Evolutionary conservation across 441 rosid species (phyloP), one percentile per base, ranked within the genome.

Genomic region (Populus hybrid): DNA sequence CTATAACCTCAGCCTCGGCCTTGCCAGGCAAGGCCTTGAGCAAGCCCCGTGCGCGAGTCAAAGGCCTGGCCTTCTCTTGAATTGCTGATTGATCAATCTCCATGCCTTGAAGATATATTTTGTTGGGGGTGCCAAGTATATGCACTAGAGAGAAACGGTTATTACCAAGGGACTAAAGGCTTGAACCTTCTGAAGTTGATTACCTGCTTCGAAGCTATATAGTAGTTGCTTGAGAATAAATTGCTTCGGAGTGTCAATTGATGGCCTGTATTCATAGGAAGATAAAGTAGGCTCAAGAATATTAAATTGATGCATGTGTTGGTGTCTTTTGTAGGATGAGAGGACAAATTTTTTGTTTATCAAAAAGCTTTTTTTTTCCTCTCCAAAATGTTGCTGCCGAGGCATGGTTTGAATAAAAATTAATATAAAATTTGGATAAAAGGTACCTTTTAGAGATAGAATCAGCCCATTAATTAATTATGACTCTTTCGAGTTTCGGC

Each of bases 241-340:
- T 45, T 79, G 56, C 21, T 42, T 45, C 64, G 80, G 53, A 77
- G 18, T 69, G 53, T 76, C 64, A 38, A 10, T 73, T 12, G n/a
- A 29, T 78, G 79, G 67, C 73, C 74, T 75, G 64, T 85, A 87
- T 91, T 89, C 88, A 90, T 91, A 91, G 24, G 59, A 76, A 78
- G 36, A 64, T 53, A 83, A 76, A 82, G 63, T 61, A 73, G 42
- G 29, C n/a, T 11, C 16, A 75, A 78, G 24, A 84, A 71, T 75
- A 70, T 71, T 68, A 71, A 67, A 73, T 65, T 61, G 45, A 45
- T 76, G 61, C 67, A 72, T 68, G 45, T 78, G 75, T 69, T 68
- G 28, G 10, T 63, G 64, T 21, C 63, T 71, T 69, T 74, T 79
- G 74, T 23, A 29, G 68, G 76, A 61, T 73, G 78, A 81, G 70